Base-by-base conservation (phyloP, 805 yeast species). In the Candida xyloterini region DNA sequence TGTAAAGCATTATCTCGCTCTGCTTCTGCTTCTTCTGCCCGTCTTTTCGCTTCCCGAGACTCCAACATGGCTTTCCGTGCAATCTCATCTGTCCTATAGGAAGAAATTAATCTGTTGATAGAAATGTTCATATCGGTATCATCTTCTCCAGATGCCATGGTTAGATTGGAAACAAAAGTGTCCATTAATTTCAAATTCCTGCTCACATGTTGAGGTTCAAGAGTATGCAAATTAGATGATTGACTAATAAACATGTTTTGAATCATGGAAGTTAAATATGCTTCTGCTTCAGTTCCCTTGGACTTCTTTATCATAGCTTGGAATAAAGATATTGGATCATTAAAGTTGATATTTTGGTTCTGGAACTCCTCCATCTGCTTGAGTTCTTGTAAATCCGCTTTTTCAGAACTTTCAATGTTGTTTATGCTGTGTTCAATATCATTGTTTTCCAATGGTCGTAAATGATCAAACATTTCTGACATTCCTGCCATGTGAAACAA, bases 51-150 rank as follows among this genome's bases (percentile, higher is more conserved):
- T 15, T 59, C 66, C 34, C 62, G 67, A n/a, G 65, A 62, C 43
- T 71, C 74, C 59, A 43, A 62, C 49, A 47, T 68, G 56, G 96
- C 95, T 44, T 84, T 72, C 37, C 79, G 70, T 10, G 95, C 95
- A 63, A 82, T 81, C 38, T 87, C 95, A 58, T 91, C 96, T 0
- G 96, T 85, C 50, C 81, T 80, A 55, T 90, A 70, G 20, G 84
- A 73, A 30, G 87, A 80, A 43, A 78, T 70, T 32, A 91, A 66
- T 40, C 79, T 70, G 53, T 85, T 88, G 25, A 90, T 79, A 1
- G 95, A 86, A 33, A 84, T 77, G 38, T 83, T 85, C 48, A 87
- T 71, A 11, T 86, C 78, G n/a, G 80, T 70, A 33, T 80, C 84
- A 37, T 76, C 74, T 43, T 74, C 78, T 27, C 69, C 66, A 1